Evolutionary conservation across 805 yeast species (phyloP).

Genomic region (Saturnispora ahearnii): DNA sequence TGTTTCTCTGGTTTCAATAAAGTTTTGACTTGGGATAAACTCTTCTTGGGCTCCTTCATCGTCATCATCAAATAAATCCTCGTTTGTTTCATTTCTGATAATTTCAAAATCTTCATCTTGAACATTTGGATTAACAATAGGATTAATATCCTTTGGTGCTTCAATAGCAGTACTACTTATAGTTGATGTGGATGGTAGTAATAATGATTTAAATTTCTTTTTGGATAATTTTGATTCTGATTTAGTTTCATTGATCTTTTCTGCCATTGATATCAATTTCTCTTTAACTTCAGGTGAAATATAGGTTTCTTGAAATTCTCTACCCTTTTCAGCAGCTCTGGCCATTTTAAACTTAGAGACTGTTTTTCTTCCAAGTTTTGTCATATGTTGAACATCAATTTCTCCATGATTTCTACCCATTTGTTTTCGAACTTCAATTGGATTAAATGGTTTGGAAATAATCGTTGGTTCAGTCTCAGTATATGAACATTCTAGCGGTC

Average conservation of each 20-base stretch:
- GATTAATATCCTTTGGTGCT: constrained; percentile 17
- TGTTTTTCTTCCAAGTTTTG: constrained; percentile 11
- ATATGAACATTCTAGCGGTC: not conserved
- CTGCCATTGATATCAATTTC: constrained; percentile 3
- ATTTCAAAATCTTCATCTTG: constrained; percentile 19
- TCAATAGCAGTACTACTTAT: constrained; percentile 4
- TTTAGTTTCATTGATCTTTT: not conserved
- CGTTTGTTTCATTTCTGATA: constrained; percentile 14
- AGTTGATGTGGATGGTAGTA: not conserved
- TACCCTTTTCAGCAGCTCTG: constrained; percentile 13
- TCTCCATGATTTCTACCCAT: not conserved
- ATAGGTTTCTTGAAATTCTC: constrained; percentile 11
- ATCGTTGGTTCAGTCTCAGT: not conserved
- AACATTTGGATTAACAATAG: constrained; percentile 11
- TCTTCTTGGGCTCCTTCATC: constrained; percentile 11
- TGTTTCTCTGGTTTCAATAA: not conserved
- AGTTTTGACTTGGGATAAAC: not conserved
- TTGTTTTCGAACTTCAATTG: not conserved
- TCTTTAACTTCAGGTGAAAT: constrained; percentile 8
- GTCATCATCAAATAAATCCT: constrained; percentile 17
- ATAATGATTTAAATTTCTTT: constrained; percentile 11
- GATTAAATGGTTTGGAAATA: not conserved
- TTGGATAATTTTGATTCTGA: not conserved
- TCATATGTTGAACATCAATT: constrained; percentile 1
- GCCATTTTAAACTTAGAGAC: constrained; percentile 12